phyloP scores from a whole-genome alignment of 768 basidiomycete genomes.

The Trametes gibbosa region DNA sequence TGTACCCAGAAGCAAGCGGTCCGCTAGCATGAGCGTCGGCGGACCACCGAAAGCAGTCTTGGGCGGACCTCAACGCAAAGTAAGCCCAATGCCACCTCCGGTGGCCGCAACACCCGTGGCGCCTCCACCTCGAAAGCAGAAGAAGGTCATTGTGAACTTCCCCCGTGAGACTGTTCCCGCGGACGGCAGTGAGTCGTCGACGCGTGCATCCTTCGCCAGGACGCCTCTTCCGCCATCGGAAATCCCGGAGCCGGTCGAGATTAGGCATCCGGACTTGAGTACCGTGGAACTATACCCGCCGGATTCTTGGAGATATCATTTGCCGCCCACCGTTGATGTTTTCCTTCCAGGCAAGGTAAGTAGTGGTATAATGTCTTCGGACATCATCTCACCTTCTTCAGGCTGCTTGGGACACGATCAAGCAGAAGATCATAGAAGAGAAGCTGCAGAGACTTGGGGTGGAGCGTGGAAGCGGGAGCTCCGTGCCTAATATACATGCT shows the following conservation, averaged over 20 bases:
- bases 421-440: slow-evolving; percentile 71
- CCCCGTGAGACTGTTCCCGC: slow-evolving; percentile 60
- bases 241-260: slow-evolving; percentile 29
- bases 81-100: slow-evolving; percentile 59
- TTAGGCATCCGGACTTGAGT: slow-evolving; percentile 33
- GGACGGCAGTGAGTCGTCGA: slow-evolving; percentile 36
- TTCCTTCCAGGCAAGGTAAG: slow-evolving; percentile 79
- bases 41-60: slow-evolving; percentile 87
- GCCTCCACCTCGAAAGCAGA: slow-evolving; percentile 43
- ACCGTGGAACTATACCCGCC: slow-evolving; percentile 61
- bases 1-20: slow-evolving; percentile 60
- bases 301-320: slow-evolving; percentile 53
- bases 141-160: slow-evolving; percentile 69
- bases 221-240: slow-evolving; percentile 44
- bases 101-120: slow-evolving; percentile 30
- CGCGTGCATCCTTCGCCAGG: slow-evolving; percentile 59
- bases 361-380: slow-evolving; percentile 5
- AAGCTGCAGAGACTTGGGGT: slow-evolving; percentile 80
- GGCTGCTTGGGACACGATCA: slow-evolving; percentile 74
- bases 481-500: slow-evolving; percentile 58
- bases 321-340: slow-evolving; percentile 74
- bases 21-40: slow-evolving; percentile 67
- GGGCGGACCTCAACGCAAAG: slow-evolving; percentile 76
- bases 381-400: slow-evolving; percentile 28
- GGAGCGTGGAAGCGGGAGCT: slow-evolving; percentile 55